Base-by-base conservation (phyloP, 2,329 filamentous ascomycete species). In the Fusarium sp. region DNA sequence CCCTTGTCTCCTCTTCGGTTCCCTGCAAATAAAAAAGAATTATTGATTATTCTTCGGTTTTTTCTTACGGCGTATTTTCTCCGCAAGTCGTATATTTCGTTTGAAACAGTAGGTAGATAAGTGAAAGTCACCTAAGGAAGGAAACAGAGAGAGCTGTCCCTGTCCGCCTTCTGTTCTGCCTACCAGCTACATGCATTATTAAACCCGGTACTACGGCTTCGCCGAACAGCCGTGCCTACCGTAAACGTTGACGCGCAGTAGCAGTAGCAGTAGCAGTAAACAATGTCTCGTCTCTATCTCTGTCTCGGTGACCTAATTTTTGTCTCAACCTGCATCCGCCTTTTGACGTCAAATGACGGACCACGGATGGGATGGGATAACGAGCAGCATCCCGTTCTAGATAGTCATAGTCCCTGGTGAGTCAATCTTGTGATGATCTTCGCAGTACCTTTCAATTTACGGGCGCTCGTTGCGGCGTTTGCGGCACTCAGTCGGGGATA, bases 181-280 rank as follows among this genome's bases (percentile, higher is more conserved):
- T 44, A 42, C 50, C 34, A 43, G 41, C 34, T 37, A 25, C 39
- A 30, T 57, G 50, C 56, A 67, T 67, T 42, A 67, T 67, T 42
- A 30, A 43, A 34, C 48, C 45, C 49, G n/a, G 34, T 49, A 44
- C 48, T 34, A 67, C 67, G 67, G 66, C 50, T 34, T 55, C 49
- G 53, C 67, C 66, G 67, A 70, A 54, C 28, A 41, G 41, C 41
- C 37, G 19, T 62, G 18, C 26, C 16, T 26, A 26, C 48, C 23
- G 16, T 41, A 45, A 37, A 25, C 31, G 41, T 59, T 62, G 54
- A 69, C 56, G 34, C 44, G 54, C 65, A 57, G 41, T 26, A 55
- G 30, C 65, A 57, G 39, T 25, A 54, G 54, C 65, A 57, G 41
- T 26, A 55, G 30, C 41, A 46, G 51, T 52, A 49, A 50, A 67